These are phyloP conservation scores for Aspergillus awamori DNA, from an alignment of 2,329 filamentous ascomycete species.

Conservation along the genomic window DNA sequence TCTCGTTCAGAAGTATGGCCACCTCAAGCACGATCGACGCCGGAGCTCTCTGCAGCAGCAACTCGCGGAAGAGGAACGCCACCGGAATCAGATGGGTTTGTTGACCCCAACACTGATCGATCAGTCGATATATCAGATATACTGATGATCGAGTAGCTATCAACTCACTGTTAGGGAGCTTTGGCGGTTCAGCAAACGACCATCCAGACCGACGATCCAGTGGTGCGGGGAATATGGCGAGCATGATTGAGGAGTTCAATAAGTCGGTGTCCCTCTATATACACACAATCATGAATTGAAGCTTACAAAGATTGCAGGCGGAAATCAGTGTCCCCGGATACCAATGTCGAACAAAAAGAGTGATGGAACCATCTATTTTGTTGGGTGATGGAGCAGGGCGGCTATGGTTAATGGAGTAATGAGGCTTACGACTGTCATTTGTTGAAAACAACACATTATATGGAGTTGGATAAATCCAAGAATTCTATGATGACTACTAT, in stretches of 20 bases:
- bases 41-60: constrained; percentile 6
- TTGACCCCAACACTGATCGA: not conserved
- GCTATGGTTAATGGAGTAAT: not conserved
- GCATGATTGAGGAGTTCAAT: constrained; percentile 51
- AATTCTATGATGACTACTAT: not conserved
- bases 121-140: not conserved
- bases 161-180: constrained; percentile 57
- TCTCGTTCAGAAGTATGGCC: constrained; percentile 19
- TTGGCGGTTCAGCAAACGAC: constrained; percentile 19
- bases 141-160: constrained; percentile 30
- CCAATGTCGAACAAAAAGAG: not conserved
- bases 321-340: not conserved
- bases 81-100: constrained; percentile 15
- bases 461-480: not conserved
- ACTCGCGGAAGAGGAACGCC: not conserved
- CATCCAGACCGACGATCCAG: constrained; percentile 21
- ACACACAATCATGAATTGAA: too few species aligned
- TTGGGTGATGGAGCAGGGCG: not conserved
- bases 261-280: not conserved
- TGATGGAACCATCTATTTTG: not conserved
- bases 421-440: not conserved
- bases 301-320: not conserved
- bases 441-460: not conserved
- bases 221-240: constrained; percentile 25
- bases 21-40: constrained; percentile 15